Evolutionary conservation across 352 stramenopile genomes (phyloP), one percentile per base, ranked within the genome.

Genomic region (Elongisporangium senticosum): DNA sequence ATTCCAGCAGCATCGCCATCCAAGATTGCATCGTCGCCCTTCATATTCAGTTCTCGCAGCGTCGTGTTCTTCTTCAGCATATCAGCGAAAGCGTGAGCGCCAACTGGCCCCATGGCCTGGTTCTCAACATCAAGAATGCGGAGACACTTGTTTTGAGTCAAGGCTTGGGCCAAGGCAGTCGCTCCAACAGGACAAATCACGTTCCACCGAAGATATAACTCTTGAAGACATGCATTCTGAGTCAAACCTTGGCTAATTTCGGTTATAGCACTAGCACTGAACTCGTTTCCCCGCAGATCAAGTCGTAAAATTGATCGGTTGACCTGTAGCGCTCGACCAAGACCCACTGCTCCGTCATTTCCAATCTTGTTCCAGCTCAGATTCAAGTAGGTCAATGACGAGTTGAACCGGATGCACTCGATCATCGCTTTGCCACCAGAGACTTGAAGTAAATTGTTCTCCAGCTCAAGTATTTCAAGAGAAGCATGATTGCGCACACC

Each of bases 191-290:
- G 58, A 21, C 78, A 86, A 4, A 95, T 65, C 0, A 59, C 63
- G 51, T 93, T 95, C 79, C 83, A 92, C 7, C 81, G 79, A n/a
- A 93, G 54, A 28, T 85, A 78, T 13, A 95, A 65, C 49, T 89
- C 79, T 40, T 75, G 64, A 7, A 95, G 55, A 17, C 75, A 83
- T 39, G 74, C 77, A 13, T 87, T 91, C 14, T 62, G 58, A 4
- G 63, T 49, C 2, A 95, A 58, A 1, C 81, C 83, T 4, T 69
- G 54, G 6, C 75, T 79, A 26, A 95, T 73, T 3, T 82, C 81
- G 7, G 67, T 28, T 17, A 92, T 75, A 4, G 76, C 81, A 13
- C 59, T 61, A 0, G 75, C 70, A 20, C 69, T 72, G 23, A 95
- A 53, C 4, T 64, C 63, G 51, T 95, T 95, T 1, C 85, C 84